Conservation (phyloP, 192 early-diverging fungal species). For the Backusella macrospora region DNA sequence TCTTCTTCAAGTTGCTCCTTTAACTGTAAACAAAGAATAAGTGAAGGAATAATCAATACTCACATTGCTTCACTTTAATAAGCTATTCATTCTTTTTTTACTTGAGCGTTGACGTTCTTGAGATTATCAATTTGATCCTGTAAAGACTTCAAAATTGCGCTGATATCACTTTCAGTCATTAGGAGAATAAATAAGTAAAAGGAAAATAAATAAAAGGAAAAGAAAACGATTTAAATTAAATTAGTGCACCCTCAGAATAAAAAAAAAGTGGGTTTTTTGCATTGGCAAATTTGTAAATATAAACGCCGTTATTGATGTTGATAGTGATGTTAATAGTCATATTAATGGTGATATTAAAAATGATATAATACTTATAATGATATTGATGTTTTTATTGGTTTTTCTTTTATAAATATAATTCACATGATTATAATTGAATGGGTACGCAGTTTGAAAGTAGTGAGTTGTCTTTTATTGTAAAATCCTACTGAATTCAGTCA, state of each 20-base stretch:
- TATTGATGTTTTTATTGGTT: no score
- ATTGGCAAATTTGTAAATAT: background rate
- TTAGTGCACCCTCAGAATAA: background rate
- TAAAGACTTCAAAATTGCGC: background rate
- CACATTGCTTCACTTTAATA: no score
- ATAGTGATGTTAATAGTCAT: no score
- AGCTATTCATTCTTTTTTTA: background rate
- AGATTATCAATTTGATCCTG: background rate
- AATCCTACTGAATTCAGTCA: no score
- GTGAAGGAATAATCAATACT: background rate
- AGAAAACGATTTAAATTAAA: background rate
- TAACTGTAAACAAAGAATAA: slow-evolving; percentile 3
- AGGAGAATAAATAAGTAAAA: background rate
- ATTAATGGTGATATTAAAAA: no score
- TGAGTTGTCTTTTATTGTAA: no score
- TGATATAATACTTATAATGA: no score
- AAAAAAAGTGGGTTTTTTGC: background rate
- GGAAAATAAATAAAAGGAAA: background rate
- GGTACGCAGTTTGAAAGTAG: no score
- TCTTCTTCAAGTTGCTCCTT: slow-evolving; percentile 19
- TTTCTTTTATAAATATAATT: no score
- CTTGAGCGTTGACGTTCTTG: background rate
- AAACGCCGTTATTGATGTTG: background rate
- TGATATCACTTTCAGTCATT: background rate
- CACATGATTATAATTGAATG: no score